Conservation (phyloP, 2,329 filamentous ascomycete genomes). For the Aspergillus oerlinghausenensis region DNA sequence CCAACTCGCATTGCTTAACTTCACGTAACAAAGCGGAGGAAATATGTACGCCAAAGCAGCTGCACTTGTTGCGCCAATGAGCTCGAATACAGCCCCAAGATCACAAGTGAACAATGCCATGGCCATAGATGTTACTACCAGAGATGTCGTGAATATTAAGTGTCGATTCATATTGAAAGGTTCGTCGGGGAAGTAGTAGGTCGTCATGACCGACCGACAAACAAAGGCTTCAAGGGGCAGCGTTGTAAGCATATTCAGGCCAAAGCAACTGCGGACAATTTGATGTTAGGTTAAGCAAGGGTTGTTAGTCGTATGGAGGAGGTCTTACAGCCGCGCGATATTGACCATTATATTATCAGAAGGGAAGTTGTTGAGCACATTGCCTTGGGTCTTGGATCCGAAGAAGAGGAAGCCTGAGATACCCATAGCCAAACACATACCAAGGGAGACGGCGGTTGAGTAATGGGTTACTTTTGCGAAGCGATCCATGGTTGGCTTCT, state of each 20-base stretch:
- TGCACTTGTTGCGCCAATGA: conserved; percentile 92
- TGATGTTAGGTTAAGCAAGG: conserved; percentile 16
- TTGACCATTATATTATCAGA: conserved; percentile 89
- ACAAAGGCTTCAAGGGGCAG: conserved; percentile 96
- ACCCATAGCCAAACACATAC: conserved; percentile 87
- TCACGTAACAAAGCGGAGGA: conserved; percentile 91
- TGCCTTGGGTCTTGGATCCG: conserved; percentile 84
- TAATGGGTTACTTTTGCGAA: conserved; percentile 92
- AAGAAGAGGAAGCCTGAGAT: conserved; percentile 88
- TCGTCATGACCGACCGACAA: conserved; percentile 92
- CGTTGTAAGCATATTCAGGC: conserved; percentile 97
- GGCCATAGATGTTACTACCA: conserved; percentile 74
- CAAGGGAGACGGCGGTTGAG: conserved; percentile 81
- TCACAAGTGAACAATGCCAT: conserved; percentile 86
- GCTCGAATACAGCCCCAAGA: conserved; percentile 87
- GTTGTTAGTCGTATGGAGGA: neutral
- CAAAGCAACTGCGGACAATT: conserved; percentile 62
- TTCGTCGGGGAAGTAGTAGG: conserved; percentile 68
- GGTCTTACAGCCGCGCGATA: conserved; percentile 68
- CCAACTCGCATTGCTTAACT: conserved; percentile 73
- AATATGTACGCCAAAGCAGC: conserved; percentile 93
- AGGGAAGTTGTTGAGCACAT: conserved; percentile 97
- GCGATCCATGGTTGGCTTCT: conserved; percentile 90
- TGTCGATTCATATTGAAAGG: conserved; percentile 81
- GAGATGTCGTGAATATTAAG: conserved; percentile 74